Evolutionary conservation across 2,329 filamentous ascomycete genomes (phyloP).

Genomic region (Phyllosticta paracitricarpa): DNA sequence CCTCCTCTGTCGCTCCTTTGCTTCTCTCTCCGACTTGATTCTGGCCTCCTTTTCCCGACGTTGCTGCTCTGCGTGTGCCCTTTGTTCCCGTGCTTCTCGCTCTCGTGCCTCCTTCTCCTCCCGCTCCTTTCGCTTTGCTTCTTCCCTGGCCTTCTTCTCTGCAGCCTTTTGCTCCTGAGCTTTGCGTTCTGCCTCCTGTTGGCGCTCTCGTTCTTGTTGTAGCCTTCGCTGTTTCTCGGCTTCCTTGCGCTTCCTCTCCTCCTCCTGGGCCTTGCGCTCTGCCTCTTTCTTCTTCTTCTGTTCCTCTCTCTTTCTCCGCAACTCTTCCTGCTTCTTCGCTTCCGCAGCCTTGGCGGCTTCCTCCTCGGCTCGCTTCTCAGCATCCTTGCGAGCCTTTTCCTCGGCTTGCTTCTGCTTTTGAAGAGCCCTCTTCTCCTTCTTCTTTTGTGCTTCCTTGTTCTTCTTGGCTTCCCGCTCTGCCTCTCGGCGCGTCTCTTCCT

Average conservation of each 20-base stretch:
- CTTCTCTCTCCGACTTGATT: constrained; percentile 33
- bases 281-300: constrained; percentile 85
- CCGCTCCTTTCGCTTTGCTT: constrained; percentile 67
- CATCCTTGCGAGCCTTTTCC: constrained; percentile 77
- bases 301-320: constrained; percentile 74
- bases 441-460: constrained; percentile 86
- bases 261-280: constrained; percentile 81
- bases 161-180: constrained; percentile 67
- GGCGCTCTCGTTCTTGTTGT: constrained; percentile 76
- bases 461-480: constrained; percentile 83
- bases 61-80: constrained; percentile 46
- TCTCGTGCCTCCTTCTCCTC: constrained; percentile 55
- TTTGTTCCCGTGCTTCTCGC: constrained; percentile 62
- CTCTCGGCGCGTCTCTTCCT: constrained; percentile 70
- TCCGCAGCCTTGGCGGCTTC: constrained; percentile 66
- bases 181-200: constrained; percentile 78
- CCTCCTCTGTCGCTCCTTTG: constrained; percentile 26
- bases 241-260: constrained; percentile 76
- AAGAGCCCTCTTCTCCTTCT: constrained; percentile 83
- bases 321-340: constrained; percentile 69
- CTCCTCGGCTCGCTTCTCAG: constrained; percentile 82
- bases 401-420: constrained; percentile 87
- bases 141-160: constrained; percentile 67
- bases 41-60: constrained; percentile 53
- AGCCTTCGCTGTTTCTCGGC: constrained; percentile 69